phyloP scores from a whole-genome alignment of 176 grass and related monocot genomes.

The Themeda triandra region DNA sequence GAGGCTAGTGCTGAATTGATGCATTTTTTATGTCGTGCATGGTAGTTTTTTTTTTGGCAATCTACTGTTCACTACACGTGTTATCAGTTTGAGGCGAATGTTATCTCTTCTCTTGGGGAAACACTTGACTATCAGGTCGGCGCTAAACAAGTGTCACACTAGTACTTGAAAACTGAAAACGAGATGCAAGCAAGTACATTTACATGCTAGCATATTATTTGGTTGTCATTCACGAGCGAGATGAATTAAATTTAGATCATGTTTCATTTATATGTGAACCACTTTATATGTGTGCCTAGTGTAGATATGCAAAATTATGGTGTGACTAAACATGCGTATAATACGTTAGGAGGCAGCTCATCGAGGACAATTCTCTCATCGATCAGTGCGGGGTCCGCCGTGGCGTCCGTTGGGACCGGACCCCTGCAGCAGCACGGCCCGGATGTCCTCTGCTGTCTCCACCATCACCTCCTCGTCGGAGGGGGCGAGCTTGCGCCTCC shows the following conservation, averaged over 20 bases:
- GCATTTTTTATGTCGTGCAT: too few species aligned
- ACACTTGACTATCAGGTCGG: too few species aligned
- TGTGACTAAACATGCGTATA: neutral
- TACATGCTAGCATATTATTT: neutral
- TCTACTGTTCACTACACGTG: too few species aligned
- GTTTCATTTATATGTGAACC: neutral
- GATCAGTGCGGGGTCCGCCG: constrained; percentile 48
- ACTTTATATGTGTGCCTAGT: neutral
- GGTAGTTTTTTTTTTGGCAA: too few species aligned
- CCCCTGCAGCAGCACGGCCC: constrained; percentile 55
- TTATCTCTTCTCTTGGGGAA: too few species aligned
- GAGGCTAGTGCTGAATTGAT: too few species aligned
- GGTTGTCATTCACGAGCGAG: neutral
- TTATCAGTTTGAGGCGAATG: too few species aligned
- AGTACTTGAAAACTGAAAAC: too few species aligned
- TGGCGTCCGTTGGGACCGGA: constrained; percentile 67
- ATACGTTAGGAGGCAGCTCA: neutral
- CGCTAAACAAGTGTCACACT: too few species aligned
- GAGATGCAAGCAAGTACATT: neutral
- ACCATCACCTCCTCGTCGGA: neutral
- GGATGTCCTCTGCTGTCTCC: neutral
- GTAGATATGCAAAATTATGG: constrained; percentile 11
- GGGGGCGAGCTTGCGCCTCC: neutral
- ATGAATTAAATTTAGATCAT: constrained; percentile 16
- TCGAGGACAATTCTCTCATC: neutral